These are phyloP conservation scores for Ustanciosporium gigantosporum DNA, from an alignment of 1,284 basidiomycete species.

Conservation along the genomic window DNA sequence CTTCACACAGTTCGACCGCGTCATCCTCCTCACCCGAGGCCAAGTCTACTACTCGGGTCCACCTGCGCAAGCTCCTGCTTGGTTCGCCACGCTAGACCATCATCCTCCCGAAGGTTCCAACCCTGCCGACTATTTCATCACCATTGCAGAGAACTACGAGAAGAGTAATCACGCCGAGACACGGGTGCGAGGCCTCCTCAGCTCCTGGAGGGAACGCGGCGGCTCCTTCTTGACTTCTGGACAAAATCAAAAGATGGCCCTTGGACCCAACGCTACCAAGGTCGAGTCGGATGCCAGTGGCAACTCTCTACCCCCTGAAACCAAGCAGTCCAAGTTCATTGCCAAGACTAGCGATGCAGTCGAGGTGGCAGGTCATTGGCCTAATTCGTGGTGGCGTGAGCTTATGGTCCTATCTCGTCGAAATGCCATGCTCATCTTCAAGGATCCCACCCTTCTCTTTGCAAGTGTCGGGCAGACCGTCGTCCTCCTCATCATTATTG, in stretches of 20 bases:
- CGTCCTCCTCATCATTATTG: conserved; percentile 38
- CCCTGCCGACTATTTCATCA: conserved; percentile 39
- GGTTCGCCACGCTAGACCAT: conserved; percentile 23
- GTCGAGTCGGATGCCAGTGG: no score
- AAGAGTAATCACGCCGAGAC: conserved; percentile 36
- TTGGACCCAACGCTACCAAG: neutral
- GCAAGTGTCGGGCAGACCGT: conserved; percentile 33
- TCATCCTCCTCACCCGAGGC: conserved; percentile 40
- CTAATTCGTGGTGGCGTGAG: conserved; percentile 39
- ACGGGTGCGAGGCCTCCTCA: conserved; percentile 28
- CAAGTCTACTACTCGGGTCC: conserved; percentile 39
- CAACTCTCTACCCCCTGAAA: no score
- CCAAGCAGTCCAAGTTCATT: conserved; percentile 9
- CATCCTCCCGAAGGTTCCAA: conserved; percentile 33
- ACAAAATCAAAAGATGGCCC: neutral
- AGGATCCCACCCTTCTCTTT: conserved; percentile 34
- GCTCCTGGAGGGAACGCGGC: conserved; percentile 21
- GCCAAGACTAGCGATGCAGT: conserved; percentile 15
- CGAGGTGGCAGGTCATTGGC: conserved; percentile 24
- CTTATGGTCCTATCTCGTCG: conserved; percentile 33
- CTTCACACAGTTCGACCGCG: conserved; percentile 38
- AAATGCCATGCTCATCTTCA: conserved; percentile 30
- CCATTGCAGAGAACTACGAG: conserved; percentile 41
- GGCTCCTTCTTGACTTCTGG: conserved; percentile 3
- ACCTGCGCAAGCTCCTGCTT: conserved; percentile 24